These are phyloP conservation scores for Xylaria sp. DNA, from an alignment of 2,329 filamentous ascomycete genomes.

Conservation along the genomic window DNA sequence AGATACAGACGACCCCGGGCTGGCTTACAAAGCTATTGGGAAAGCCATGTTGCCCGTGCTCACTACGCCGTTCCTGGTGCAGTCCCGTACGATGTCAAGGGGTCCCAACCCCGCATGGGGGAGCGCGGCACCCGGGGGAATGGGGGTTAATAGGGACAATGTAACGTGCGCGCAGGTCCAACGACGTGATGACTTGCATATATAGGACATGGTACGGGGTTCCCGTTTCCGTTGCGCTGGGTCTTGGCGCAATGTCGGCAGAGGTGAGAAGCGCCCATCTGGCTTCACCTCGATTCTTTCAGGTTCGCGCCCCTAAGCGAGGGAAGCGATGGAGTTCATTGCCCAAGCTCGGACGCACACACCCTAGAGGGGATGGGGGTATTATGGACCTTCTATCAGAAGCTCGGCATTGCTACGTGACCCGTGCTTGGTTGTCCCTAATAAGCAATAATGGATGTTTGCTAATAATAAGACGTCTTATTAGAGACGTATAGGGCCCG, in stretches of 20 bases:
- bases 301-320: background rate
- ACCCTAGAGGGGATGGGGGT: background rate
- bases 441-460: slow-evolving; percentile 11
- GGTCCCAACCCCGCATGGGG: slow-evolving; percentile 24
- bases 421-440: background rate
- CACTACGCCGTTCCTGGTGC: slow-evolving; percentile 4
- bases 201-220: slow-evolving; percentile 14
- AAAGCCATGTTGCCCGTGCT: slow-evolving; percentile 13
- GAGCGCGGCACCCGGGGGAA: slow-evolving; percentile 14
- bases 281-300: background rate
- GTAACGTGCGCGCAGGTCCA: slow-evolving; percentile 14
- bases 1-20: background rate
- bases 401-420: slow-evolving; percentile 16
- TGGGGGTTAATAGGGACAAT: background rate
- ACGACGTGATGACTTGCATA: slow-evolving; percentile 16
- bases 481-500: background rate
- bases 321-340: slow-evolving; percentile 11
- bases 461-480: slow-evolving; percentile 10
- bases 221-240: slow-evolving; percentile 23
- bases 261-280: slow-evolving; percentile 7
- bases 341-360: slow-evolving; percentile 18
- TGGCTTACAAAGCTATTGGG: slow-evolving; percentile 33
- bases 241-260: slow-evolving; percentile 32
- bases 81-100: background rate
- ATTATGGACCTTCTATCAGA: background rate